Conservation (phyloP, 1,284 basidiomycete genomes). For the Sparassis latifolia region DNA sequence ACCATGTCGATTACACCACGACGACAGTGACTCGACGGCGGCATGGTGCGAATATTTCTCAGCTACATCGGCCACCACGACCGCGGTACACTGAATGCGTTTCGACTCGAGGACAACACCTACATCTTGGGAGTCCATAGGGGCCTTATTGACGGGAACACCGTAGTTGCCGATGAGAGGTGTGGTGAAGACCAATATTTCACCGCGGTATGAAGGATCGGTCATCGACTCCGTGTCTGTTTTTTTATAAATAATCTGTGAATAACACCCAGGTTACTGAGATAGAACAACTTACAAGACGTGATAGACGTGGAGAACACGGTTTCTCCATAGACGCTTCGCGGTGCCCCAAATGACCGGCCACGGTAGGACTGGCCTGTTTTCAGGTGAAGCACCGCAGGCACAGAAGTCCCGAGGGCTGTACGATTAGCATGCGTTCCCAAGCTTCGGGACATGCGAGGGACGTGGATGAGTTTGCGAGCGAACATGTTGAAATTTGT, state of each 20-base stretch:
- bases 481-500: slow-evolving; percentile 41
- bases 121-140: slow-evolving; percentile 75
- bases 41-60: slow-evolving; percentile 94
- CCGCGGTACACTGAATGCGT: slow-evolving; percentile 86
- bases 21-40: slow-evolving; percentile 88
- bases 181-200: slow-evolving; percentile 97
- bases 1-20: slow-evolving; percentile 89
- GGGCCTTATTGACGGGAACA: slow-evolving; percentile 79
- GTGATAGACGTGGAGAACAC: slow-evolving; percentile 99
- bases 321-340: slow-evolving; percentile 91
- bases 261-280: neutral
- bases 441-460: slow-evolving; percentile 49
- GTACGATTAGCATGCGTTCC: slow-evolving; percentile 57
- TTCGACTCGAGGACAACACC: slow-evolving; percentile 89
- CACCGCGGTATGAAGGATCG: slow-evolving; percentile 96
- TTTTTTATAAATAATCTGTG: neutral
- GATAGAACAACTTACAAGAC: slow-evolving; percentile 59
- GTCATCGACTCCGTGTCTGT: slow-evolving; percentile 99
- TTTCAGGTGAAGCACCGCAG: slow-evolving; percentile 90
- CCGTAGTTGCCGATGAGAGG: slow-evolving; percentile 99
- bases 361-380: slow-evolving; percentile 90
- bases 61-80: slow-evolving; percentile 93
- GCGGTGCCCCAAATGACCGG: slow-evolving; percentile 84
- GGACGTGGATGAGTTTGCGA: slow-evolving; percentile 44
- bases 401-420: slow-evolving; percentile 32